Conservation (phyloP, 768 basidiomycete species). For the Podaxis sp. region DNA sequence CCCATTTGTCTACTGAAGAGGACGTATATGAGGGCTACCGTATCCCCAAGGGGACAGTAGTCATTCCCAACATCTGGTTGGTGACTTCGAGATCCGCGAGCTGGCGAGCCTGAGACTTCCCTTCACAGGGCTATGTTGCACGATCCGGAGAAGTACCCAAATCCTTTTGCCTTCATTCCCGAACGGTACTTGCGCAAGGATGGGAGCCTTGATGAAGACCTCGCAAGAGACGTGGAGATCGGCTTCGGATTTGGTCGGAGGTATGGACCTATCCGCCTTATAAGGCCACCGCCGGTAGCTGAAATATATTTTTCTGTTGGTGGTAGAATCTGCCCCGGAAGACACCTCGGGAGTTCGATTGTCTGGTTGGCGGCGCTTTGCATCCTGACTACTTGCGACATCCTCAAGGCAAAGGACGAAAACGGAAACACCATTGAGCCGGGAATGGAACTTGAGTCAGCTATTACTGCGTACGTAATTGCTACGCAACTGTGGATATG, state of each 20-base stretch:
- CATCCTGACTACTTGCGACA: conserved; percentile 40
- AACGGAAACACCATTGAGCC: conserved; percentile 36
- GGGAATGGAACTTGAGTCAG: conserved; percentile 19
- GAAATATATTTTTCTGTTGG: neutral
- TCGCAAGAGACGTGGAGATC: conserved; percentile 28
- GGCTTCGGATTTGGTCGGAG: conserved; percentile 58
- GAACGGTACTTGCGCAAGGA: conserved; percentile 40
- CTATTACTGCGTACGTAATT: conserved; percentile 8
- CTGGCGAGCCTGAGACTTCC: neutral
- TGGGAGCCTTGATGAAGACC: conserved; percentile 24
- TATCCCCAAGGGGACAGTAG: conserved; percentile 33
- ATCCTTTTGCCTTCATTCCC: conserved; percentile 45
- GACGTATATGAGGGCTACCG: conserved; percentile 36
- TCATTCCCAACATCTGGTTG: conserved; percentile 26
- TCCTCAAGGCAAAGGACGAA: conserved; percentile 35
- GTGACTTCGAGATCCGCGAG: neutral
- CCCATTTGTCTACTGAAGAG: conserved; percentile 25
- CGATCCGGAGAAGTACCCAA: conserved; percentile 32
- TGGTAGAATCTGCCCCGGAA: conserved; percentile 48
- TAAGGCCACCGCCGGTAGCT: neutral
- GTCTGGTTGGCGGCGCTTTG: conserved; percentile 39
- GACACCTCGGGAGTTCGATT: conserved; percentile 41
- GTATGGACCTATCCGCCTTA: conserved; percentile 22
- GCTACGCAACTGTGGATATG: neutral
- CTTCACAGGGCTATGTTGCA: conserved; percentile 34